Evolutionary conservation across 495 filamentous ascomycete genomes (phyloP), one percentile per base, ranked within the genome.

Genomic region (Immersiella caudata): DNA sequence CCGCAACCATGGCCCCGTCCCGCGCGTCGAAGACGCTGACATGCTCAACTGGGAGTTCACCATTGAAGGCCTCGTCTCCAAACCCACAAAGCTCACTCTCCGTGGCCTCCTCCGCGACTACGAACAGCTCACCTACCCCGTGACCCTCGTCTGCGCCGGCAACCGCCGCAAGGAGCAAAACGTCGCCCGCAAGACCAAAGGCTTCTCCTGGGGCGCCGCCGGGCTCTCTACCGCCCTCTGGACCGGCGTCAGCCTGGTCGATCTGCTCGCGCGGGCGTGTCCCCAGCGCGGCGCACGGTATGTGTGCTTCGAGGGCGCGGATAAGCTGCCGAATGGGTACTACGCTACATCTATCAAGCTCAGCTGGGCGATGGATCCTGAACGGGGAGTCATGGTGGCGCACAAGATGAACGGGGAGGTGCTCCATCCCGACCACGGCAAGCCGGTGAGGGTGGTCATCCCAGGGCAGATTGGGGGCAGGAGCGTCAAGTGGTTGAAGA

Each of bases 131-230:
- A 97, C 94, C 9, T 88, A 89, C 33, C 94, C 94, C 0, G 82
- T 97, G 71, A 97, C 94, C 0, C 84, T 98, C 0, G 94, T 97
- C 46, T 98, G 94, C 77, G 94, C 94, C 14, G 94, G 94, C 0
- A 98, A 98, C 73, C 82, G 94, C 66, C 85, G 94, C 24, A 98
- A 98, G 79, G 94, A 98, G 75, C 94, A 98, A 72, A 98, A 98
- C 68, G 82, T 89, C 33, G 92, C 97, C 1, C 84, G 93, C 27
- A 98, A 98, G 75, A 91, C 91, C 2, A 97, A 97, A 73, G 94
- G 94, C 0, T 98, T 98, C 80, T 97, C 93, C 61, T 98, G 94
- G 94, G 94, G 94, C 49, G 84, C 94, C 0, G 93, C 92, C 7
- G 94, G 93, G 25, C 74, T 97, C 5, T 97, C 93, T 0, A 98